Conservation (phyloP, 805 yeast species). For the Metschnikowia colocasiae region DNA sequence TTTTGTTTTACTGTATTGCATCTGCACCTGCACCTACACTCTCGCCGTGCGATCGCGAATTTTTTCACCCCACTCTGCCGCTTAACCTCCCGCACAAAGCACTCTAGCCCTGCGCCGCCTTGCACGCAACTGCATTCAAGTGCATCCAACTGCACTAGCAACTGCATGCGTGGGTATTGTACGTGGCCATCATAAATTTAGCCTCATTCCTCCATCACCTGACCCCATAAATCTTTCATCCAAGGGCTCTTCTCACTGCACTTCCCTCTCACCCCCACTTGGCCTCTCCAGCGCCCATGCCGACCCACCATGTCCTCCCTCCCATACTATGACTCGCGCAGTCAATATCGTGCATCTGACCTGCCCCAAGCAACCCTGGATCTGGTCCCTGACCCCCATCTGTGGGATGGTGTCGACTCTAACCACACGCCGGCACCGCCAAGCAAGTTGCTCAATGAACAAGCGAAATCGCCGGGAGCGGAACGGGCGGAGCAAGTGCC, state of each 20-base stretch:
- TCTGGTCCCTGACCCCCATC: background rate
- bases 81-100: background rate
- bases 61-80: background rate
- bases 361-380: background rate
- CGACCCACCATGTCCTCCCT: constrained; percentile 1
- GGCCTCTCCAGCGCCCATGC: background rate
- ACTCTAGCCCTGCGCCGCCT: background rate
- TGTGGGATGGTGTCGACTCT: background rate
- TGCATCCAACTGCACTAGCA: background rate
- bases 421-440: background rate
- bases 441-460: background rate
- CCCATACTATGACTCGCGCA: constrained; percentile 1
- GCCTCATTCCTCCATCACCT: background rate
- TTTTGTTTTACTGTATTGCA: background rate
- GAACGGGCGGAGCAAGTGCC: background rate
- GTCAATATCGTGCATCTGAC: background rate
- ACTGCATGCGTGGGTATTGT: constrained; percentile 5
- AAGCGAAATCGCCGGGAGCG: background rate
- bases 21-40: background rate
- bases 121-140: background rate
- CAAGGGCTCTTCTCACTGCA: background rate
- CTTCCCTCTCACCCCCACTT: background rate
- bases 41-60: constrained; percentile 1
- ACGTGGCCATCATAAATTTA: constrained; percentile 1
- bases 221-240: background rate